Percentiles rank a stretch among this genome's conserved stretches.
Evolutionary conservation across 2,329 filamentous ascomycete species (phyloP).

Genomic region (Alternaria consortialis): DNA sequence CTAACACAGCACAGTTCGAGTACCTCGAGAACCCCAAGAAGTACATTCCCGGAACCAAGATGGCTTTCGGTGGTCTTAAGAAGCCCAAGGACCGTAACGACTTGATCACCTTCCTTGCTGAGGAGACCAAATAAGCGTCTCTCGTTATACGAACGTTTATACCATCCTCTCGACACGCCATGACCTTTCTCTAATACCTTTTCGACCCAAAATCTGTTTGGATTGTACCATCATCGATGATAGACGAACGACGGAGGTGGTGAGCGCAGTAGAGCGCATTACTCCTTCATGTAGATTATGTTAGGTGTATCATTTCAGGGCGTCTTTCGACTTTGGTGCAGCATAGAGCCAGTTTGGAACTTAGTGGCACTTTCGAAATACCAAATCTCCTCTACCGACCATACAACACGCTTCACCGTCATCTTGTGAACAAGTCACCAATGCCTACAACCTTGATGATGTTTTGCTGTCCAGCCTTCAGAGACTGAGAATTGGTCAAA

Average conservation of each 20-base stretch:
- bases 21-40: conserved; percentile 99
- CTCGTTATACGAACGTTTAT: conserved; percentile 26
- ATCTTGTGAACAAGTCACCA: not conserved
- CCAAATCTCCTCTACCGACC: conserved; percentile 45
- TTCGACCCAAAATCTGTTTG: conserved; percentile 34
- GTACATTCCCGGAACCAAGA: conserved; percentile 99
- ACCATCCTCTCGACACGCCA: conserved; percentile 32
- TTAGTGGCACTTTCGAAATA: conserved; percentile 49
- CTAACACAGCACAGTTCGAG: conserved; percentile 70
- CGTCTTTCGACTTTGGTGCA: conserved; percentile 46
- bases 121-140: conserved; percentile 71
- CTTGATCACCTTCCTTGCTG: conserved; percentile 85
- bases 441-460: not conserved
- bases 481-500: not conserved
- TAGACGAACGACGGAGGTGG: conserved; percentile 52
- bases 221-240: conserved; percentile 51
- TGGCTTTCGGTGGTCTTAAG: conserved; percentile 99
- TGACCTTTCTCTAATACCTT: conserved; percentile 39
- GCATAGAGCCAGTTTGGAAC: conserved; percentile 47
- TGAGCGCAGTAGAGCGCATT: conserved; percentile 30
- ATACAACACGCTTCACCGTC: not conserved
- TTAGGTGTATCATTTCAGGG: conserved; percentile 47
- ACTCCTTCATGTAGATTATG: conserved; percentile 47
- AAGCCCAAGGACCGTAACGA: conserved; percentile 99
- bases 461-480: not conserved